A percentile compares a stretch with the other conserved stretches of the same genome.
Conservation (phyloP, 352 stramenopile genomes). For the Globisporangium nodosum region DNA sequence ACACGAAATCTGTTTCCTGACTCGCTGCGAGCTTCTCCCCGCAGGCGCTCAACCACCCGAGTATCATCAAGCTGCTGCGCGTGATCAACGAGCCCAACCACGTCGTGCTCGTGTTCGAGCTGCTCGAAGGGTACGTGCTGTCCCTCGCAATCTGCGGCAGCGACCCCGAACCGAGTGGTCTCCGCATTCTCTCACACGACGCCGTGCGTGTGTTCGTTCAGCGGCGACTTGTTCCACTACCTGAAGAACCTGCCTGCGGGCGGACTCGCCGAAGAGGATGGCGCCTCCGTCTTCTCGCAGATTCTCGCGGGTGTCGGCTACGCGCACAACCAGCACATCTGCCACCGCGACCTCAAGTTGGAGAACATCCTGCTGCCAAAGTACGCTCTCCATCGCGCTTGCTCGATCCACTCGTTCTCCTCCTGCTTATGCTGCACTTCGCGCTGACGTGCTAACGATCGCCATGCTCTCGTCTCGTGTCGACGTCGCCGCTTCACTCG, state of each 20-base stretch:
- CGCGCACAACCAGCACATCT: slow-evolving; percentile 88
- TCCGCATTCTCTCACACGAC: not conserved
- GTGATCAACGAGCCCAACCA: slow-evolving; percentile 84
- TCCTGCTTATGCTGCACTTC: not conserved
- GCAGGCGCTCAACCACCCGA: slow-evolving; percentile 78
- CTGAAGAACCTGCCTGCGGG: slow-evolving; percentile 50
- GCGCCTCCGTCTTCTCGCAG: slow-evolving; percentile 60
- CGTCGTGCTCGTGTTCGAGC: slow-evolving; percentile 83
- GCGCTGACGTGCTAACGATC: not conserved
- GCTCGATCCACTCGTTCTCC: not conserved
- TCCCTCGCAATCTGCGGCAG: not conserved
- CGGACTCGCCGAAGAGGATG: slow-evolving; percentile 58
- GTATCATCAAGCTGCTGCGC: slow-evolving; percentile 85
- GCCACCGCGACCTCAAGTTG: slow-evolving; percentile 84
- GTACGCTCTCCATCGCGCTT: slow-evolving; percentile 20
- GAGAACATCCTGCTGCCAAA: slow-evolving; percentile 85
- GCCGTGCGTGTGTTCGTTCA: slow-evolving; percentile 10
- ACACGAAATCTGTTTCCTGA: slow-evolving; percentile 1
- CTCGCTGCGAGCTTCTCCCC: not conserved
- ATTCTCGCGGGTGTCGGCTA: slow-evolving; percentile 78
- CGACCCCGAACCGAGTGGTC: not conserved
- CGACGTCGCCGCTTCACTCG: not conserved
- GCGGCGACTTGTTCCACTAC: slow-evolving; percentile 83
- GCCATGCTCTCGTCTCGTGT: not conserved
- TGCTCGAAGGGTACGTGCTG: slow-evolving; percentile 63